Evolutionary conservation across 1,284 basidiomycete genomes (phyloP).

Genomic region (Cryptococcus hybrid): DNA sequence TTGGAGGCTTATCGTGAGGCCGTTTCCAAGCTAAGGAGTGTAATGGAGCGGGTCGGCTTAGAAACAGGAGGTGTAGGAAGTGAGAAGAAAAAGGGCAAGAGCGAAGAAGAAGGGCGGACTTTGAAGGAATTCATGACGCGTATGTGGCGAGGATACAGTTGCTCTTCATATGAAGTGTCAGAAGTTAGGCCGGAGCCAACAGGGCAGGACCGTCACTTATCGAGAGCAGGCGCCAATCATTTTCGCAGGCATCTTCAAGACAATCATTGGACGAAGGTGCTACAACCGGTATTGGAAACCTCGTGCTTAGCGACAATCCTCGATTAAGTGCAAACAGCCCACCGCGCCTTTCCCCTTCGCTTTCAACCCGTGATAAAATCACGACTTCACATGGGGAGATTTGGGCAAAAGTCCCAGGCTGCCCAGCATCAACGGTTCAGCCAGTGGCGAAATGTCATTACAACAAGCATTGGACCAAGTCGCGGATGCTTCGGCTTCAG

Average conservation of each 20-base stretch:
- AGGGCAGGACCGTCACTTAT: background rate
- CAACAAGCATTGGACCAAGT: constrained; percentile 18
- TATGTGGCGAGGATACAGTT: constrained; percentile 47
- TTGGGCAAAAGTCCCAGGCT: constrained; percentile 1
- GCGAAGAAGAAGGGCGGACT: constrained; percentile 49
- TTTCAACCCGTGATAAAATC: no score
- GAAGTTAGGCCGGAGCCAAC: background rate
- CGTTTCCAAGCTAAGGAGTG: constrained; percentile 42
- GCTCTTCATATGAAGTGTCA: constrained; percentile 32
- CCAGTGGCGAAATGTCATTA: constrained; percentile 6
- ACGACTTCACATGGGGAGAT: background rate
- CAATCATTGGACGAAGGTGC: no score
- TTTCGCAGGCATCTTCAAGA: background rate
- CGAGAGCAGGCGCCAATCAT: background rate
- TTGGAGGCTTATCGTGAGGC: constrained; percentile 48
- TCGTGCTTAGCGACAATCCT: constrained; percentile 15
- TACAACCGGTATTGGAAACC: constrained; percentile 28
- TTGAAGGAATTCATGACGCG: constrained; percentile 49
- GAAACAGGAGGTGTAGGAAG: constrained; percentile 24
- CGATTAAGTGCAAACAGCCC: no score
- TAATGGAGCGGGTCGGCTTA: constrained; percentile 50
- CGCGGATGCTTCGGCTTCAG: background rate
- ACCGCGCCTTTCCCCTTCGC: constrained; percentile 10
- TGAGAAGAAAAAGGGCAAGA: constrained; percentile 22
- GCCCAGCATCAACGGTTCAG: constrained; percentile 5